A percentile compares a stretch with the other conserved stretches of the same genome.
phyloP scores from a whole-genome alignment of 768 basidiomycete genomes.

The Cystobasidium onofrii region DNA sequence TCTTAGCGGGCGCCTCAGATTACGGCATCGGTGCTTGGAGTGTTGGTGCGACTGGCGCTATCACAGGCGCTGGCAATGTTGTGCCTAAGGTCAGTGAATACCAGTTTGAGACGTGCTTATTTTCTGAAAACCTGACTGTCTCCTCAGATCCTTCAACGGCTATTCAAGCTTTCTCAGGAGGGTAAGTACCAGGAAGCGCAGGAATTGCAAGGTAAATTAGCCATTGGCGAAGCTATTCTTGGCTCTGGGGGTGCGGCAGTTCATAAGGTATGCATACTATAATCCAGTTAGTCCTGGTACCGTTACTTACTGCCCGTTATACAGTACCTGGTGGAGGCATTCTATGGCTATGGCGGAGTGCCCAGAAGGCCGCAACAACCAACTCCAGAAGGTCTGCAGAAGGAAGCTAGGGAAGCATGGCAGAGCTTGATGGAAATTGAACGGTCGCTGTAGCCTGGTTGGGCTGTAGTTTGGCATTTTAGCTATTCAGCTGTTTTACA shows the following conservation, averaged over 20 bases:
- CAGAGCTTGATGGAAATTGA: background rate
- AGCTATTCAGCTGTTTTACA: too few relatives aligned
- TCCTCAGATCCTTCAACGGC: background rate
- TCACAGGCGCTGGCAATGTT: constrained; percentile 8
- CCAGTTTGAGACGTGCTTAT: background rate
- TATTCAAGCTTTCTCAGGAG: background rate
- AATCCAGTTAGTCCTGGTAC: too few relatives aligned
- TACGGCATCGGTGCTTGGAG: constrained; percentile 6
- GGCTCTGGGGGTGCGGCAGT: background rate
- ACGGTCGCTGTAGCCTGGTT: background rate
- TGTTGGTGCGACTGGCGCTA: constrained; percentile 2
- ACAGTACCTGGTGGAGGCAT: background rate
- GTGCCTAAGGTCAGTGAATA: background rate
- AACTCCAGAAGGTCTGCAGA: background rate
- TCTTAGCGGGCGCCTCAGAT: background rate
- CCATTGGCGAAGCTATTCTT: background rate
- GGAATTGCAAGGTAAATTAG: background rate
- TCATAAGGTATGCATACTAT: background rate
- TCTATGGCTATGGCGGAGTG: background rate
- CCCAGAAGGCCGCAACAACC: background rate
- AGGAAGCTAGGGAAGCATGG: background rate
- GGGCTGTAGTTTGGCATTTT: too few relatives aligned
- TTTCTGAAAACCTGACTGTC: too few relatives aligned
- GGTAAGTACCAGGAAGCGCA: background rate
- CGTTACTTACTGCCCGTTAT: background rate